A percentile compares a stretch with the other conserved stretches of the same genome.
phyloP scores from a whole-genome alignment of 352 stramenopile genomes.

The Pythium aquatile region DNA sequence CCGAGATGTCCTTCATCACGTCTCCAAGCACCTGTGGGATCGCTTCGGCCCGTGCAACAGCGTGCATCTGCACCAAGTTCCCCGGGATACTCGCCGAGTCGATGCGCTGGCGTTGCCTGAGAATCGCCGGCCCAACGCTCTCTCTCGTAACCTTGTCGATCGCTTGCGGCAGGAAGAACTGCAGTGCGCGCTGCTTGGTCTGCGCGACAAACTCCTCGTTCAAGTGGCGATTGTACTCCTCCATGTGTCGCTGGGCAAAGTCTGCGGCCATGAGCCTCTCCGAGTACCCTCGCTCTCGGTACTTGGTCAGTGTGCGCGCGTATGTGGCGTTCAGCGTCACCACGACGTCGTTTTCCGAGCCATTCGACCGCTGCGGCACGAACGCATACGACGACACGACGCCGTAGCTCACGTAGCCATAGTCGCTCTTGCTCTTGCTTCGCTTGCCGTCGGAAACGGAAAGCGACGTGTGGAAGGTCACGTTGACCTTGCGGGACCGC shows the following conservation, averaged over 20 bases:
- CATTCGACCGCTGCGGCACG: constrained; percentile 52
- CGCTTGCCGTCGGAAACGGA: neutral
- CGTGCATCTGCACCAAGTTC: constrained; percentile 47
- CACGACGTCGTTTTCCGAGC: constrained; percentile 48
- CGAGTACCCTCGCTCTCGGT: constrained; percentile 39
- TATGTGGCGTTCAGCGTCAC: constrained; percentile 66
- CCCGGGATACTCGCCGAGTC: constrained; percentile 43
- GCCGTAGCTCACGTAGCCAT: constrained; percentile 50
- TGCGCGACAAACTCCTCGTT: constrained; percentile 50
- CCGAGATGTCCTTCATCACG: constrained; percentile 64
- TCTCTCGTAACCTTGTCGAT: constrained; percentile 33
- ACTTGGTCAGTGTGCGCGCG: constrained; percentile 47
- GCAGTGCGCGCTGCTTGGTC: constrained; percentile 53
- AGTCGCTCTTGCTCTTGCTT: constrained; percentile 13
- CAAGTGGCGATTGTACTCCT: constrained; percentile 40
- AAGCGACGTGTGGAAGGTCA: constrained; percentile 32
- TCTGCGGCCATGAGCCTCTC: constrained; percentile 63
- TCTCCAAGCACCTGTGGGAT: constrained; percentile 60
- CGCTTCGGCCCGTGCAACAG: constrained; percentile 47
- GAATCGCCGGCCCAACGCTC: constrained; percentile 40
- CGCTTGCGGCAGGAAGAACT: constrained; percentile 42
- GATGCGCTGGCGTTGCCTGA: constrained; percentile 40
- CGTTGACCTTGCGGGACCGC: constrained; percentile 51
- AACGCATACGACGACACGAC: constrained; percentile 48
- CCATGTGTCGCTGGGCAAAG: constrained; percentile 53